A percentile compares a stretch with the other conserved stretches of the same genome.
These are phyloP conservation scores for Coccomyxa sp. DNA, from an alignment of 139 green algal species.

Conservation along the genomic window DNA sequence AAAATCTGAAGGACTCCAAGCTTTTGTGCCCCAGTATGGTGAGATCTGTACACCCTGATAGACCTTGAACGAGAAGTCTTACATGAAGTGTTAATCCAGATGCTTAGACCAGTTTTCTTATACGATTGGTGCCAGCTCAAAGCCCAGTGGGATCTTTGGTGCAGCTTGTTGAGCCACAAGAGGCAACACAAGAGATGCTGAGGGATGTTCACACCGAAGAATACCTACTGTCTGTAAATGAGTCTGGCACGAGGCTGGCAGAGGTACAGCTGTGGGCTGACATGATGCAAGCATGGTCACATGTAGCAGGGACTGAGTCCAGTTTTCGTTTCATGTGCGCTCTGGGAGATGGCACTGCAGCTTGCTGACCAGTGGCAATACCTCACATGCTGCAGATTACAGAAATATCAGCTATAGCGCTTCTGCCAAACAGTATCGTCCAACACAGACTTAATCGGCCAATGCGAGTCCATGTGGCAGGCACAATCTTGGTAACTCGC, in stretches of 20 bases:
- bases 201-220: slow-evolving; percentile 42
- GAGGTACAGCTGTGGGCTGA: neutral
- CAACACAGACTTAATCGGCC: slow-evolving; percentile 43
- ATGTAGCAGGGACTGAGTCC: neutral
- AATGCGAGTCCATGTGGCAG: slow-evolving; percentile 50
- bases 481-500: slow-evolving; percentile 52
- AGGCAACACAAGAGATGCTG: slow-evolving; percentile 34
- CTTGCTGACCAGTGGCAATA: neutral
- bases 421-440: slow-evolving; percentile 57
- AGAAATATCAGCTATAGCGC: slow-evolving; percentile 52
- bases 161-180: slow-evolving; percentile 25
- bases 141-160: neutral
- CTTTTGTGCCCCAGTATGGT: slow-evolving; percentile 17
- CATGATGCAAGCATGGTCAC: neutral
- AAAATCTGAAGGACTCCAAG: slow-evolving; percentile 7
- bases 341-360: neutral
- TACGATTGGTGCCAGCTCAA: neutral
- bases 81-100: neutral
- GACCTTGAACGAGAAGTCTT: neutral
- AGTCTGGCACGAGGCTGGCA: slow-evolving; percentile 32
- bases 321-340: neutral
- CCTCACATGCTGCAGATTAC: slow-evolving; percentile 40
- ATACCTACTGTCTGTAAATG: slow-evolving; percentile 54
- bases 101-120: neutral
- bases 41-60: neutral